Base-by-base conservation (phyloP, 352 stramenopile species). In the Saprolegnia diclina region DNA sequence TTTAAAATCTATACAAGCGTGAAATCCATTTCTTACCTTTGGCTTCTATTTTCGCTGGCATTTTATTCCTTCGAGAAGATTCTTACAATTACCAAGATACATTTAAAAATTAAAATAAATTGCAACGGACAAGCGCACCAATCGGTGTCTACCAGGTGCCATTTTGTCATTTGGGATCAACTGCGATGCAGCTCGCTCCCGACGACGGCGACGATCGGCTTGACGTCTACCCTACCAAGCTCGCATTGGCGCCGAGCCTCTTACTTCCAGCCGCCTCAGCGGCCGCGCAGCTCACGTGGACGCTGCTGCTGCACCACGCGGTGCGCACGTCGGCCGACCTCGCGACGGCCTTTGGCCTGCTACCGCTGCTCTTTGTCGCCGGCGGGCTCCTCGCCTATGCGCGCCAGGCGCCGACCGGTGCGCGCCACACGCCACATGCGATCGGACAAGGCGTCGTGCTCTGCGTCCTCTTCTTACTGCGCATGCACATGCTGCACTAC, bases 401-500 rank as follows among this genome's bases (percentile, higher is more conserved):
- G 26, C 44, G 13, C 21, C 6, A 13, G 11, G 21, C 21, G 13
- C 21, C 26, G 18, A 37, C 45, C 7, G 16, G 44, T 19, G 13
- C 35, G 21, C 19, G 21, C 13, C n/a, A 26, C 35, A 24, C 45
- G 11, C 18, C 52, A 1, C 37, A 45, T 7, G 44, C 63, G 32
- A 32, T 18, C 35, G 10, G 62, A 2, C 63, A 63, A 44, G 63
- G 63, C 37, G 63, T 35, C 21, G 11, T 69, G 19, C 42, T 69
- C 21, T 57, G n/a, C 37, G 50, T 52, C 10, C 37, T 61, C 26
- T 69, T 61, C 46, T 21, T 69, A 4, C 22, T 69, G 19, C 63
- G 63, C 48, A 63, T 69, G 63, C 21, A 24, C 35, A 69, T 61
- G 44, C 63, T 69, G 6, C 63, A 69, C 22, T 69, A 61, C 26